Conservation (phyloP, 2,329 filamentous ascomycete genomes). For the Botrytis paeoniae region DNA sequence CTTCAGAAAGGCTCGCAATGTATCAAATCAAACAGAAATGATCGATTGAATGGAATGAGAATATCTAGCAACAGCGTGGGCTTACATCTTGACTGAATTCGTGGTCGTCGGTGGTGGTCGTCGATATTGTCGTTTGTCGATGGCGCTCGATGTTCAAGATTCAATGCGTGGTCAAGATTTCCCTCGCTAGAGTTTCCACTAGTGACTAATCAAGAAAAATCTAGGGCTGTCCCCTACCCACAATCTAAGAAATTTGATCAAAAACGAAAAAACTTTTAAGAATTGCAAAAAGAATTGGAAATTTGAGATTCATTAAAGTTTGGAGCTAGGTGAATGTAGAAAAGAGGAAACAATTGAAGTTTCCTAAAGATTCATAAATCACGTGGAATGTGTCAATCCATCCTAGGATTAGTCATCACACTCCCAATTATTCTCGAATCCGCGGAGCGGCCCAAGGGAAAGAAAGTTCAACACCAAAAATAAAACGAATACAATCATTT, state of each 20-base stretch:
- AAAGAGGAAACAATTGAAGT: neutral
- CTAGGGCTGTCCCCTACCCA: neutral
- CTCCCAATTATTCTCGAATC: neutral
- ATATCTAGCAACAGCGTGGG: slow-evolving; percentile 17
- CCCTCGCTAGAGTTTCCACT: neutral
- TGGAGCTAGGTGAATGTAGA: neutral
- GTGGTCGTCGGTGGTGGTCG: slow-evolving; percentile 36
- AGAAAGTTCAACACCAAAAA: neutral
- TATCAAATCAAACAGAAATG: neutral
- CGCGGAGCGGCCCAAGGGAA: neutral
- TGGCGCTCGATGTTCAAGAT: slow-evolving; percentile 6
- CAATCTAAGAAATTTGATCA: neutral
- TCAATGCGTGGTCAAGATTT: slow-evolving; percentile 1
- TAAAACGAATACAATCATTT: neutral
- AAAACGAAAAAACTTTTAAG: neutral
- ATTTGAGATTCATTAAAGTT: neutral
- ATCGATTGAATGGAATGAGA: slow-evolving; percentile 17
- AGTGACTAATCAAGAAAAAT: slow-evolving; percentile 1
- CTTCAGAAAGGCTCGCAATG: neutral
- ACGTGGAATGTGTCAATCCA: neutral
- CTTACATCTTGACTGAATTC: slow-evolving; percentile 38
- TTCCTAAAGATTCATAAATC: neutral
- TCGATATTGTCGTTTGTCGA: slow-evolving; percentile 34
- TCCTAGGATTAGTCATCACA: neutral
- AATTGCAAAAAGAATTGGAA: neutral